Percentiles rank a stretch among this genome's conserved stretches.
These are phyloP conservation scores for Trichoderma brevicompactum DNA, from an alignment of 2,329 filamentous ascomycete genomes.

Conservation along the genomic window DNA sequence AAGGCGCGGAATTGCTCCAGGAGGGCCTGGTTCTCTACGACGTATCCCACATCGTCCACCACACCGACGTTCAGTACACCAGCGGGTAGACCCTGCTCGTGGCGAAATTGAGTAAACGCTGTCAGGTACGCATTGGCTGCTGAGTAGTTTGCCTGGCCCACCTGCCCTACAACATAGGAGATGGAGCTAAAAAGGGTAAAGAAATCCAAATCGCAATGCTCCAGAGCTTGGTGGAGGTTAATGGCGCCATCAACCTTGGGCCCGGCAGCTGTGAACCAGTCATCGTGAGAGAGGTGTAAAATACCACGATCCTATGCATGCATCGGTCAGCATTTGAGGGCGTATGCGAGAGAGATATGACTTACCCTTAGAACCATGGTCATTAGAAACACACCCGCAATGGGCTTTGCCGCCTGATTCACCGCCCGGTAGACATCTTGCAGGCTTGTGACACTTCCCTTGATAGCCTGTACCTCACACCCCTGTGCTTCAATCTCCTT, in stretches of 20 bases:
- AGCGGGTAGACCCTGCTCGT: conserved; percentile 42
- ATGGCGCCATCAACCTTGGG: conserved; percentile 42
- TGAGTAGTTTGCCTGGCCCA: conserved; percentile 43
- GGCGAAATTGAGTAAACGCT: conserved; percentile 45
- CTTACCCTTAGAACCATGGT: conserved; percentile 39
- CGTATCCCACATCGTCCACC: conserved; percentile 46
- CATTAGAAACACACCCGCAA: conserved; percentile 45
- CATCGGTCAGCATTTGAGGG: not conserved
- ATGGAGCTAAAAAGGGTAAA: conserved; percentile 40
- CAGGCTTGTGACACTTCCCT: conserved; percentile 19
- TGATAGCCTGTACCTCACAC: conserved; percentile 5
- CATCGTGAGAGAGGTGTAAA: conserved; percentile 19
- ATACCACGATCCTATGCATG: not conserved
- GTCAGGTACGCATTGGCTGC: conserved; percentile 49
- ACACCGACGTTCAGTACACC: conserved; percentile 45
- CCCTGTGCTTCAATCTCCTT: conserved; percentile 26
- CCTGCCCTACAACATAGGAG: conserved; percentile 34
- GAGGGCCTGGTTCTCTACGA: conserved; percentile 32
- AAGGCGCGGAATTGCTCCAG: conserved; percentile 27
- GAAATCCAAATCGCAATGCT: conserved; percentile 35
- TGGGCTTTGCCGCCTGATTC: conserved; percentile 36
- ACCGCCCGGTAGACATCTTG: conserved; percentile 27
- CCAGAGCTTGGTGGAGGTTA: conserved; percentile 40
- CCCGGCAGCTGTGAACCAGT: conserved; percentile 35
- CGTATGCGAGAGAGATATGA: not conserved